Conservation (phyloP, 371 early-diverging fungal species). For the Apophysomyces variabilis region DNA sequence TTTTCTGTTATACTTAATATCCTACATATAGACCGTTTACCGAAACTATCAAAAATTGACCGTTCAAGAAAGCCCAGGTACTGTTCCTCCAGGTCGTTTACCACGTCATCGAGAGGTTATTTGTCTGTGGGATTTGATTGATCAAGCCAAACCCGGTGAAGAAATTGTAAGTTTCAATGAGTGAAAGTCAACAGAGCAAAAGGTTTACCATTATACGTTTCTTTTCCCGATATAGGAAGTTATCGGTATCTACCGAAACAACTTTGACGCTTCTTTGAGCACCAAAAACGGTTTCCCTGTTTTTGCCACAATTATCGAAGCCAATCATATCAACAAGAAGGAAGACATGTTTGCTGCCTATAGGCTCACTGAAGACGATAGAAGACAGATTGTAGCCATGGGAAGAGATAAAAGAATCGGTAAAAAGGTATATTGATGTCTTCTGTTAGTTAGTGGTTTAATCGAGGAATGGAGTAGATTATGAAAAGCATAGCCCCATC, state of each 20-base stretch:
- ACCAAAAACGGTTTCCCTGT: conserved; percentile 97
- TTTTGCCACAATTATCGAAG: conserved; percentile 97
- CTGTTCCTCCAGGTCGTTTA: conserved; percentile 96
- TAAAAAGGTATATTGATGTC: conserved; percentile 55
- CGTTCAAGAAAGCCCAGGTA: conserved; percentile 98
- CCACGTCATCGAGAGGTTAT: conserved; percentile 98
- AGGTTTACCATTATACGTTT: background rate
- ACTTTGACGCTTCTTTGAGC: conserved; percentile 90
- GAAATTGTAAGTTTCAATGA: conserved; percentile 74
- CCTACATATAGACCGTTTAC: conserved; percentile 82
- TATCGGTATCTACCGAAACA: conserved; percentile 98
- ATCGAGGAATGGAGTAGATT: conserved; percentile 56
- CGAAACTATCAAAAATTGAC: conserved; percentile 98
- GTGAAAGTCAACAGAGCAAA: background rate
- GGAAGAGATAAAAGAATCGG: conserved; percentile 85
- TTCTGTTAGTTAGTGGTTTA: background rate
- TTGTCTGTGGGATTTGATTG: conserved; percentile 97
- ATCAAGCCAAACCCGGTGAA: conserved; percentile 98
- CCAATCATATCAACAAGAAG: conserved; percentile 89
- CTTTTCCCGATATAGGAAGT: conserved; percentile 67
- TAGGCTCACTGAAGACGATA: conserved; percentile 93
- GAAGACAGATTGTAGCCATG: conserved; percentile 79
- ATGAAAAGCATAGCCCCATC: conserved; percentile 98
- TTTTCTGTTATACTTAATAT: background rate
- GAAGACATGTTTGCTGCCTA: conserved; percentile 88